These are phyloP conservation scores for Diaporthe aspalathi DNA, from an alignment of 2,329 filamentous ascomycete species.

Conservation along the genomic window DNA sequence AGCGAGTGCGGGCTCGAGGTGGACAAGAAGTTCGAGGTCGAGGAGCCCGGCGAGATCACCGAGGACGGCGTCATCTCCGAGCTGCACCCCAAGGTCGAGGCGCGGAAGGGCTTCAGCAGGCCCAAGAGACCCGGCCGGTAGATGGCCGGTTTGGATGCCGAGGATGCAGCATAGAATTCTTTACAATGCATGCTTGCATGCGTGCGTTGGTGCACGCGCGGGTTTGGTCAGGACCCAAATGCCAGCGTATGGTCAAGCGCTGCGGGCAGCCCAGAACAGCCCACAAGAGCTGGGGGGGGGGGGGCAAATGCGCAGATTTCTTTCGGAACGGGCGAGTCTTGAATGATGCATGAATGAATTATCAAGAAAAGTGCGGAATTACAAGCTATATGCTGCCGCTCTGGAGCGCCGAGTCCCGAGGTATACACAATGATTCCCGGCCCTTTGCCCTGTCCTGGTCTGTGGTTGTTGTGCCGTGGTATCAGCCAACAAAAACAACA, in stretches of 20 bases:
- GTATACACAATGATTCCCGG: background rate
- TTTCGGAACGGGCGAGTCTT: background rate
- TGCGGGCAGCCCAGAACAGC: background rate
- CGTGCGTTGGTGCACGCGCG: too few relatives aligned
- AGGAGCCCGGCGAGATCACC: slow-evolving; percentile 77
- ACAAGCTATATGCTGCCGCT: slow-evolving; percentile 30
- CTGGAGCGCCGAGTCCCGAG: slow-evolving; percentile 17
- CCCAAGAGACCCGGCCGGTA: slow-evolving; percentile 82
- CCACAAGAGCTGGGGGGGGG: background rate
- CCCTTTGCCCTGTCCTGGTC: background rate
- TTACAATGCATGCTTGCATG: background rate
- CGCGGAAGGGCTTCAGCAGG: slow-evolving; percentile 77
- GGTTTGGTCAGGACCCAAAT: background rate
- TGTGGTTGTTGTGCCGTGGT: background rate
- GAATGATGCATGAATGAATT: background rate
- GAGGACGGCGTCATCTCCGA: slow-evolving; percentile 74
- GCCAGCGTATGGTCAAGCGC: background rate
- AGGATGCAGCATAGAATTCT: too few relatives aligned
- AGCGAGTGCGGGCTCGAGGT: slow-evolving; percentile 73
- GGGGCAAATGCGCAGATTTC: background rate
- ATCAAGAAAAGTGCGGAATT: background rate
- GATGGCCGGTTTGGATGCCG: background rate
- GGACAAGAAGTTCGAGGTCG: slow-evolving; percentile 77
- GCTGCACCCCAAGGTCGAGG: slow-evolving; percentile 74
- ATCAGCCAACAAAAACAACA: background rate